A percentile compares a stretch with the other conserved stretches of the same genome.
These are phyloP conservation scores for Hyphochytrium catenoides DNA, from an alignment of 352 stramenopile genomes.

Conservation along the genomic window DNA sequence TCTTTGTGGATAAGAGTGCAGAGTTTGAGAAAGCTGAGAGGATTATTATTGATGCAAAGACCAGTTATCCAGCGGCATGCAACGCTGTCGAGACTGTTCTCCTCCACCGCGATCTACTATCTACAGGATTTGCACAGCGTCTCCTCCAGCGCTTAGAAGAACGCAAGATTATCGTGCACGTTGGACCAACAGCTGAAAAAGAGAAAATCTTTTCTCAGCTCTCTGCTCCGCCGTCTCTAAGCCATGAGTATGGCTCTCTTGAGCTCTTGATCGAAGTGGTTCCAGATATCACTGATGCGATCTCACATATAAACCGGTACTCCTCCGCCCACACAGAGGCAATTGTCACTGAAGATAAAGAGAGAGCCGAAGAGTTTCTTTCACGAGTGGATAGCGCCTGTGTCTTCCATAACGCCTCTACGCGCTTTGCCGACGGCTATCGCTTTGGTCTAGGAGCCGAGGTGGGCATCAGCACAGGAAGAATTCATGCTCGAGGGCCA, in stretches of 20 bases:
- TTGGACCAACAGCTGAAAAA: slow-evolving; percentile 59
- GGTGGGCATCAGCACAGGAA: slow-evolving; percentile 88
- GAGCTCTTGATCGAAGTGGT: slow-evolving; percentile 84
- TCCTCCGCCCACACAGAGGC: slow-evolving; percentile 90
- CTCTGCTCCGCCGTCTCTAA: slow-evolving; percentile 38
- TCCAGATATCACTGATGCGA: slow-evolving; percentile 51
- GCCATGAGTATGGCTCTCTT: slow-evolving; percentile 82
- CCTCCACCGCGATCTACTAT: slow-evolving; percentile 66
- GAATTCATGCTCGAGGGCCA: slow-evolving; percentile 85
- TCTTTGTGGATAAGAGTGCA: slow-evolving; percentile 83
- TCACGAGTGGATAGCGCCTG: slow-evolving; percentile 80
- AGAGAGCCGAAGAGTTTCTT: slow-evolving; percentile 36
- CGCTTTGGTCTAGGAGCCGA: slow-evolving; percentile 92
- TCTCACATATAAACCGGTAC: slow-evolving; percentile 85
- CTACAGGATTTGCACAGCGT: slow-evolving; percentile 29
- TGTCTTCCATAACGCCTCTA: slow-evolving; percentile 96
- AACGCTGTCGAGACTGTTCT: slow-evolving; percentile 93
- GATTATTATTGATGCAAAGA: slow-evolving; percentile 92
- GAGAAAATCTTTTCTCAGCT: slow-evolving; percentile 35
- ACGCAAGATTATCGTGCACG: slow-evolving; percentile 74
- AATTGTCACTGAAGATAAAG: slow-evolving; percentile 79
- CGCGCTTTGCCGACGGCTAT: slow-evolving; percentile 82
- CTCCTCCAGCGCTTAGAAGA: slow-evolving; percentile 56
- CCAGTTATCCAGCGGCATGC: slow-evolving; percentile 90
- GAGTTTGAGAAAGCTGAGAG: slow-evolving; percentile 51